Percentiles rank a stretch among this genome's conserved stretches.
Conservation (phyloP, 495 filamentous ascomycete species). For the Aspergillus conjunctus region DNA sequence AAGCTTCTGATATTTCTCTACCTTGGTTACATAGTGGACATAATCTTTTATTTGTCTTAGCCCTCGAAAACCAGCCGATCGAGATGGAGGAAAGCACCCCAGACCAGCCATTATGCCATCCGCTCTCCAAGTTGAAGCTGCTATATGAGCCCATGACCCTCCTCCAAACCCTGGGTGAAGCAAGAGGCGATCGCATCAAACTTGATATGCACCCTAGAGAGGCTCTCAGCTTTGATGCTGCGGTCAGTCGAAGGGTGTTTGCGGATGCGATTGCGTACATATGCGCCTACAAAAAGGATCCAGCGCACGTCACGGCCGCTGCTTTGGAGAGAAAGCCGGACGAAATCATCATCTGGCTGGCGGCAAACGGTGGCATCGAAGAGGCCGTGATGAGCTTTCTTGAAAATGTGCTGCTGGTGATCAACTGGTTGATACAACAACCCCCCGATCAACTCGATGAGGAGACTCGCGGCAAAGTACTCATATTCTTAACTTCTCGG, state of each 20-base stretch:
- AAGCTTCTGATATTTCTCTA: no score
- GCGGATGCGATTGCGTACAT: conserved; percentile 15
- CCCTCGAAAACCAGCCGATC: no score
- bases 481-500: not conserved
- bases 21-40: no score
- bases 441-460: not conserved
- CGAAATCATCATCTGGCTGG: conserved; percentile 9
- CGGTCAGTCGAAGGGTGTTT: conserved; percentile 1
- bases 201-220: not conserved
- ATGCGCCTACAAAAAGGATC: conserved; percentile 4
- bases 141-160: not conserved
- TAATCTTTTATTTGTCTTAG: no score
- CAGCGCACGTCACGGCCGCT: conserved; percentile 5
- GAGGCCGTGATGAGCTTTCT: conserved; percentile 2
- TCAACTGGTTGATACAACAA: not conserved
- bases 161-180: not conserved
- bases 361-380: conserved; percentile 6
- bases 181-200: conserved; percentile 10
- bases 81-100: not conserved
- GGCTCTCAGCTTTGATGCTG: not conserved
- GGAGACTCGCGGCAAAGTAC: not conserved
- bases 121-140: not conserved
- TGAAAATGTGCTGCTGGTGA: not conserved
- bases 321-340: conserved; percentile 2
- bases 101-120: not conserved